Evolutionary conservation across 371 early-diverging fungal species (phyloP).

Genomic region (Mortierella sp.): DNA sequence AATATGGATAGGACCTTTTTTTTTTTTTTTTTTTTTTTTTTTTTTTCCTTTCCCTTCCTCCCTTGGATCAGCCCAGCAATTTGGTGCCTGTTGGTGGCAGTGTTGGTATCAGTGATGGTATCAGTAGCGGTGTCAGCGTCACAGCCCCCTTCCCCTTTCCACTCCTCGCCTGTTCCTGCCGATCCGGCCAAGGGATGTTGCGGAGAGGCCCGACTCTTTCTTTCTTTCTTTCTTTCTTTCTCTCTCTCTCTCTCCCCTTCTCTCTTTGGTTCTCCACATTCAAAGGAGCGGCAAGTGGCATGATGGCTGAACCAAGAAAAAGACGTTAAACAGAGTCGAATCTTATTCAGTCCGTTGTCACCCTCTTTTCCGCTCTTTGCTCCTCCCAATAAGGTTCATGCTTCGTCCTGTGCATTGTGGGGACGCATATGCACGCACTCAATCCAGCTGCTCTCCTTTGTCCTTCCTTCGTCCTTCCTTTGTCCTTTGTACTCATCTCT

Average conservation of each 20-base stretch:
- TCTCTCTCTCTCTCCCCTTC: background rate
- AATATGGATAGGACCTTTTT: too few relatives aligned
- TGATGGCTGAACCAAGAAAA: too few relatives aligned
- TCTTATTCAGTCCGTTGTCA: slow-evolving; percentile 1
- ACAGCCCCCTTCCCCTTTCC: background rate
- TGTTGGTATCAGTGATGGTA: background rate
- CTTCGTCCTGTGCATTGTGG: background rate
- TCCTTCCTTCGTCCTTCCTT: background rate
- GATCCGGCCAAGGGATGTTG: background rate
- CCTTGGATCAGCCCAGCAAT: background rate
- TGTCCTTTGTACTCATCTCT: slow-evolving; percentile 15
- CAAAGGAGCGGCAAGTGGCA: too few relatives aligned
- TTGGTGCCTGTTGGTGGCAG: too few relatives aligned
- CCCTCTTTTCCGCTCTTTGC: background rate
- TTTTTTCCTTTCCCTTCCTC: background rate
- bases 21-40: background rate
- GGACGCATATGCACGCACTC: slow-evolving; percentile 4
- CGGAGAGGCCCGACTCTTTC: background rate
- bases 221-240: background rate
- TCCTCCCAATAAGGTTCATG: slow-evolving; percentile 4
- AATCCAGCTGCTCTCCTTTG: background rate
- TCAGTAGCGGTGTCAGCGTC: background rate
- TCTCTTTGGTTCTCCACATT: too few relatives aligned
- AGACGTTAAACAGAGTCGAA: background rate
- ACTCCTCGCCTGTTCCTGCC: slow-evolving; percentile 1